Evolutionary conservation across 2,329 filamentous ascomycete species (phyloP).

Genomic region (Fusarium anguioides): DNA sequence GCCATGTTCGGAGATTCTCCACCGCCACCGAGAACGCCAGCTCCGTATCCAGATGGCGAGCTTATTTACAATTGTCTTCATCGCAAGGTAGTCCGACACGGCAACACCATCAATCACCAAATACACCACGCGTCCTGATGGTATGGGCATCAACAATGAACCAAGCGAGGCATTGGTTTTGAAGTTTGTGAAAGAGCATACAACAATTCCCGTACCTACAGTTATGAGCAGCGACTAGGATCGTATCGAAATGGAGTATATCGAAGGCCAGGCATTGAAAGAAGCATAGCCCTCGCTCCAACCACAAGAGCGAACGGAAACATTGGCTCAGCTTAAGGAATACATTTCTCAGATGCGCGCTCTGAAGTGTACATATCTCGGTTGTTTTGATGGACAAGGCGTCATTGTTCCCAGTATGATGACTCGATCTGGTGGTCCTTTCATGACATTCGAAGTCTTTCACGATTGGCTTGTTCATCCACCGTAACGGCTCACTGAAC

Average conservation of each 20-base stretch:
- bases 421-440: slow-evolving; percentile 39
- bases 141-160: slow-evolving; percentile 23
- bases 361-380: slow-evolving; percentile 29
- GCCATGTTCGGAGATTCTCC: slow-evolving; percentile 23
- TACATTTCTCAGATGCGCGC: slow-evolving; percentile 39
- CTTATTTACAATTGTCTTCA: slow-evolving; percentile 15
- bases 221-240: slow-evolving; percentile 45
- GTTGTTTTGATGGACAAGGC: slow-evolving; percentile 42
- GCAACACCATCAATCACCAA: slow-evolving; percentile 36
- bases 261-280: slow-evolving; percentile 43
- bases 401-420: slow-evolving; percentile 37
- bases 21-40: slow-evolving; percentile 21
- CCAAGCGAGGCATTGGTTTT: slow-evolving; percentile 38
- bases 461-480: slow-evolving; percentile 44
- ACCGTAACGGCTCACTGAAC: slow-evolving; percentile 6
- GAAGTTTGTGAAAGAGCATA: slow-evolving; percentile 36
- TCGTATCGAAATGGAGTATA: slow-evolving; percentile 43
- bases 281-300: slow-evolving; percentile 38
- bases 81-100: slow-evolving; percentile 27
- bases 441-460: slow-evolving; percentile 28
- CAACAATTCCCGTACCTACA: slow-evolving; percentile 42
- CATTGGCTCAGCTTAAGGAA: slow-evolving; percentile 37
- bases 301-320: slow-evolving; percentile 22
- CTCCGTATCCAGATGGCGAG: slow-evolving; percentile 39
- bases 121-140: slow-evolving; percentile 32